Conservation (phyloP, 1,139 yeast genomes). For the Magnusiomyces sp. region DNA sequence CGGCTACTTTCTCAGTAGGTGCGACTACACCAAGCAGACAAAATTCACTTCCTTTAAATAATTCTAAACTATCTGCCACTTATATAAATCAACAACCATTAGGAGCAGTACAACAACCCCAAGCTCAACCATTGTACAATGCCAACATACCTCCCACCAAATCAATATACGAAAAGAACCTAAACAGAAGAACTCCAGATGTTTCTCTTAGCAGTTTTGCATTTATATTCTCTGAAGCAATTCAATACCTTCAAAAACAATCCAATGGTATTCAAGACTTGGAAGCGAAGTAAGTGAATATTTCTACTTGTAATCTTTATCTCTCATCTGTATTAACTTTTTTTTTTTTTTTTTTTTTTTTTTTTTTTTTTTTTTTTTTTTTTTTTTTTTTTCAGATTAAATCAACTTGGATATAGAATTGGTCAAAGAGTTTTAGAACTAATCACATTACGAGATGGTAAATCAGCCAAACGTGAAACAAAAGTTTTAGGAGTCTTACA, state of each 20-base stretch:
- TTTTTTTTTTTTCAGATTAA: slow-evolving; percentile 38
- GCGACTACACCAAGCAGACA: slow-evolving; percentile 1
- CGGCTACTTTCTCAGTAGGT: not conserved
- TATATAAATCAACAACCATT: slow-evolving; percentile 1
- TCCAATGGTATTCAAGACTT: slow-evolving; percentile 70
- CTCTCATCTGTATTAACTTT: no score
- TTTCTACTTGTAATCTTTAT: not conserved
- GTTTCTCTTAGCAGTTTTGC: slow-evolving; percentile 60
- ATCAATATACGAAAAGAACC: slow-evolving; percentile 58
- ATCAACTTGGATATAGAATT: slow-evolving; percentile 65
- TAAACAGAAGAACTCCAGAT: slow-evolving; percentile 56
- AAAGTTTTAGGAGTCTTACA: slow-evolving; percentile 71
- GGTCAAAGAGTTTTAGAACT: slow-evolving; percentile 56
- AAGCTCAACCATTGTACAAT: no score
- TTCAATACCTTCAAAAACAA: slow-evolving; percentile 55
- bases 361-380: not conserved
- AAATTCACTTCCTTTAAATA: no score
- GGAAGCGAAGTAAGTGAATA: slow-evolving; percentile 38
- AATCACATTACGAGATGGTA: slow-evolving; percentile 55
- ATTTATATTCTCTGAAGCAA: slow-evolving; percentile 63
- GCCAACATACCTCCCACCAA: slow-evolving; percentile 2
- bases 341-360: not conserved
- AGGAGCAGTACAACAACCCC: not conserved
- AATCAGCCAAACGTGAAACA: slow-evolving; percentile 60
- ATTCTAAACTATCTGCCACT: no score